Conservation (phyloP, 2,329 filamentous ascomycete species). For the Didymella sp. region DNA sequence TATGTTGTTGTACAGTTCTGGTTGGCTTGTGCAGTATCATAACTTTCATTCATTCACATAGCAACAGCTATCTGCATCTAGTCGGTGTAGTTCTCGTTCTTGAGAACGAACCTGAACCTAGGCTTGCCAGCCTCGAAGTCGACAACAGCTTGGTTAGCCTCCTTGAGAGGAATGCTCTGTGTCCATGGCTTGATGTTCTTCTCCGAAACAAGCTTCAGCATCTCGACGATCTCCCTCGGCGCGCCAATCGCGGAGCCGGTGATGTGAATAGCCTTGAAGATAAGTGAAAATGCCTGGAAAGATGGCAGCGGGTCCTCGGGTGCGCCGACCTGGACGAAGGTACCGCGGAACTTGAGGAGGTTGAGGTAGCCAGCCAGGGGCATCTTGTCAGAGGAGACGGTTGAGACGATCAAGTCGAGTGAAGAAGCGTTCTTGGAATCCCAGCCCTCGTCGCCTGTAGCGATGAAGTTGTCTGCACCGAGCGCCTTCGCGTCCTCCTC, state of each 20-base stretch:
- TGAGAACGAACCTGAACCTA: conserved; percentile 51
- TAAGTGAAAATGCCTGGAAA: conserved; percentile 61
- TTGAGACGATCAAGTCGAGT: conserved; percentile 66
- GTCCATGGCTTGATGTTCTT: conserved; percentile 68
- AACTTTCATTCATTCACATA: background rate
- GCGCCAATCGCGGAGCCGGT: conserved; percentile 36
- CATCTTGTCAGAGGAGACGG: conserved; percentile 61
- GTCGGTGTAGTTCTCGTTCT: conserved; percentile 30
- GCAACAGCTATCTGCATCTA: background rate
- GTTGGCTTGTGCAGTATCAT: background rate
- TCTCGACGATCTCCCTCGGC: conserved; percentile 36
- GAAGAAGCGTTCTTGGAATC: conserved; percentile 64
- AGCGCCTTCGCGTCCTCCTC: conserved; percentile 66
- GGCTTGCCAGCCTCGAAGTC: conserved; percentile 65
- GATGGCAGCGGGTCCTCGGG: conserved; percentile 62
- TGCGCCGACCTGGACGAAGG: conserved; percentile 70
- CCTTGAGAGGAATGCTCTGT: conserved; percentile 64
- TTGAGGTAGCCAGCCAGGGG: conserved; percentile 64
- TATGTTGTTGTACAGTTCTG: background rate
- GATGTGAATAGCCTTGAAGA: conserved; percentile 45
- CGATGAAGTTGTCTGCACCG: conserved; percentile 67
- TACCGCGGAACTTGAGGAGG: conserved; percentile 65
- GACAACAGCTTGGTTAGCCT: conserved; percentile 61
- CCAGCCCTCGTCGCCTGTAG: conserved; percentile 63
- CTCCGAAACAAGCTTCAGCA: conserved; percentile 64